Evolutionary conservation across 192 early-diverging fungal genomes (phyloP).

Genomic region (Spinellus fusiger): DNA sequence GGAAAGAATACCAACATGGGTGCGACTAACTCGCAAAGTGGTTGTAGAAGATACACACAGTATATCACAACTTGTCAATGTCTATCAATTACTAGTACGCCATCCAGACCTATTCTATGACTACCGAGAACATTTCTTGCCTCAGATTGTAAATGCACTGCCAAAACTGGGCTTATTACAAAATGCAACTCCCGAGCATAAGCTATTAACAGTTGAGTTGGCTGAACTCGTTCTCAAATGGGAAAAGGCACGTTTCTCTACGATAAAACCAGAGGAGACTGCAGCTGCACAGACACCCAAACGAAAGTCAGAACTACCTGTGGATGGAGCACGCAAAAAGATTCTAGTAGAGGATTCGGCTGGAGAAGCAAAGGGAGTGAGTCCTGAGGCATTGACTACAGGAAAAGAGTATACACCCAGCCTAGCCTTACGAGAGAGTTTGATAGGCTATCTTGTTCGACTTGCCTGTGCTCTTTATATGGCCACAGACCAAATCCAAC

Average conservation of each 20-base stretch:
- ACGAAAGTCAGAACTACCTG: background rate
- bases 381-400: background rate
- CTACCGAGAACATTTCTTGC: slow-evolving; percentile 81
- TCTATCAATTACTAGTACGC: slow-evolving; percentile 88
- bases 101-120: slow-evolving; percentile 90
- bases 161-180: slow-evolving; percentile 82
- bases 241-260: slow-evolving; percentile 66
- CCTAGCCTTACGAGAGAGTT: slow-evolving; percentile 46
- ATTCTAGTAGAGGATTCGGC: slow-evolving; percentile 16
- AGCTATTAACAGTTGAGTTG: slow-evolving; percentile 81
- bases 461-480: slow-evolving; percentile 59
- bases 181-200: slow-evolving; percentile 81
- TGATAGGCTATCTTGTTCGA: slow-evolving; percentile 54
- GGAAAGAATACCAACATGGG: slow-evolving; percentile 72
- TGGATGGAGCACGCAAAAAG: slow-evolving; percentile 22
- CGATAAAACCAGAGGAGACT: slow-evolving; percentile 4
- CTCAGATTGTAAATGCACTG: slow-evolving; percentile 81
- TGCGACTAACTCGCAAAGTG: slow-evolving; percentile 78
- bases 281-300: slow-evolving; percentile 11
- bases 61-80: slow-evolving; percentile 79
- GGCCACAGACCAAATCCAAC: slow-evolving; percentile 32
- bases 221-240: slow-evolving; percentile 86
- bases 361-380: slow-evolving; percentile 25
- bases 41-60: slow-evolving; percentile 93
- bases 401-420: slow-evolving; percentile 42